Evolutionary conservation across 768 basidiomycete species (phyloP), one percentile per base, ranked within the genome.

Genomic region (Dacryopinax spathularia): DNA sequence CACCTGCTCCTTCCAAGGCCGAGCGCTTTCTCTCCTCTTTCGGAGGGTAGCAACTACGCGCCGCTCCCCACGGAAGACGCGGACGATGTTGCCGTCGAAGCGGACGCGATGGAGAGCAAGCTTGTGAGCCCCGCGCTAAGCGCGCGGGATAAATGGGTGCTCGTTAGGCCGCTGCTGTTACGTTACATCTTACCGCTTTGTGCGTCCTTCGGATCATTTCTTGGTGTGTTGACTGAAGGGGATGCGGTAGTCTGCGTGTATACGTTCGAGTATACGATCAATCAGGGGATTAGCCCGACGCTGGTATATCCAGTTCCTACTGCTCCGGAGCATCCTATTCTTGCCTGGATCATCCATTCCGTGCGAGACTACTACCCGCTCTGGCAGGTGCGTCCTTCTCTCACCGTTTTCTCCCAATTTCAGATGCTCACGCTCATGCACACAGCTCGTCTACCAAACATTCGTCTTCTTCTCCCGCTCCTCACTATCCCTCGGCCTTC

Each of bases 401-500:
- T 70, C 20, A 68, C 67, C 4, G 70, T 66, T 67, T 65, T 56
- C 64, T 64, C 20, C 3, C 59, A 36, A 34, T 29, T 29, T 63
- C 62, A 62, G 62, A 15, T 34, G 22, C 22, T 61, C 3, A 22
- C 31, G 18, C n/a, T 61, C 59, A 34, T 20, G 20, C 27, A n/a
- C 64, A 64, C 66, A 90, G 84, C 82, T 92, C 36, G 83, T 91
- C 31, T 92, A 92, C 70, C 90, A 90, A 78, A 83, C 89, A 22
- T 89, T 89, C 39, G 94, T 96, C 48, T 96, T 97, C 76, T 72
- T 97, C 65, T 95, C 94, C 4, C 87, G 94, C 2, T 95, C 94
- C 0, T 87, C 90, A 7, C 87, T 94, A 64, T 89, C 91, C 6
- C 74, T 94, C 37, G 90, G 89, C 13, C 66, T 96, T 12, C 89